Conservation (phyloP, 345 rosid genomes). For the Leavenworthia alabamica region DNA sequence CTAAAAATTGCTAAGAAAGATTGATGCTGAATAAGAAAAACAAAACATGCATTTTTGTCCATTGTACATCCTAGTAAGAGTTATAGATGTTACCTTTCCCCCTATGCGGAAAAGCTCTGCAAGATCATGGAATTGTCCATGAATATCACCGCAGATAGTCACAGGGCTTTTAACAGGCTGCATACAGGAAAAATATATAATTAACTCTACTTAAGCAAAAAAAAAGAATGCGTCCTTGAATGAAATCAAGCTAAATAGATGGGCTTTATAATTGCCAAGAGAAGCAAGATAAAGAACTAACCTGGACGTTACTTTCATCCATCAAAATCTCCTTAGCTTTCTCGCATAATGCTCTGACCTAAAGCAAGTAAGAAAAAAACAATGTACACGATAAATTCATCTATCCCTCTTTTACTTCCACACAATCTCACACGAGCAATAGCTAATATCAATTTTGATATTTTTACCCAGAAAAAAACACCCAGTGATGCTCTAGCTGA, state of each 20-base stretch:
- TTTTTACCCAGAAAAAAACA: too few relatives aligned
- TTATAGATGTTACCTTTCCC: constrained; percentile 59
- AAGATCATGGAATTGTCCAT: constrained; percentile 99
- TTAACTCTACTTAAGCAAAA: constrained; percentile 8
- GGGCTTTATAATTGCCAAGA: not conserved
- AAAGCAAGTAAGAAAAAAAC: constrained; percentile 6
- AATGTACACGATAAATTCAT: constrained; percentile 1
- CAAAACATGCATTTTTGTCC: not conserved
- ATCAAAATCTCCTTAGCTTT: constrained; percentile 94
- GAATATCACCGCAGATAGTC: constrained; percentile 98
- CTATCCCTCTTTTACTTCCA: not conserved
- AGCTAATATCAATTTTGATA: too few relatives aligned
- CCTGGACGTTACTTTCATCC: constrained; percentile 99
- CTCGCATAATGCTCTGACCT: constrained; percentile 92
- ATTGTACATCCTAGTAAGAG: not conserved
- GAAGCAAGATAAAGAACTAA: constrained; percentile 25
- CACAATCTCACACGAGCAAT: not conserved
- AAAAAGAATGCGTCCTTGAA: not conserved
- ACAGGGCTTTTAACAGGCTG: constrained; percentile 99
- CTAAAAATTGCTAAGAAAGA: not conserved
- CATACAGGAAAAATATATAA: not conserved
- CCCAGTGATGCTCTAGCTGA: not conserved
- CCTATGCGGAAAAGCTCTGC: constrained; percentile 98
- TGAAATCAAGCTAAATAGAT: not conserved
- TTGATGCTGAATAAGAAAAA: too few relatives aligned